These are phyloP conservation scores for Camellia granthamiana DNA, from an alignment of 148 eudicot genomes.

Conservation along the genomic window DNA sequence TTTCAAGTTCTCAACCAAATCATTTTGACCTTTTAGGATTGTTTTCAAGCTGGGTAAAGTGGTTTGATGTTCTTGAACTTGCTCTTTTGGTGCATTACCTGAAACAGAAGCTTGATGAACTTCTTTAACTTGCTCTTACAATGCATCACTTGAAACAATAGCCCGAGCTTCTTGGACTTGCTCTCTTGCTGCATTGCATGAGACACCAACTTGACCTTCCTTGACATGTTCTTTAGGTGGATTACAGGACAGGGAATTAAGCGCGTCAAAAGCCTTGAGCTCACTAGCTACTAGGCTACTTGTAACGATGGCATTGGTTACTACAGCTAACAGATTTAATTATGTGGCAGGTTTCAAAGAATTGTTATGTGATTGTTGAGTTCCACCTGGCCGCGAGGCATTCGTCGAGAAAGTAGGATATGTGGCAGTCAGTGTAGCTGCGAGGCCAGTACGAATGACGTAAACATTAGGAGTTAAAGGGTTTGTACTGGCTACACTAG, in stretches of 20 bases:
- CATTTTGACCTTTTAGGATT: constrained; percentile 10
- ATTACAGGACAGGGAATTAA: constrained; percentile 8
- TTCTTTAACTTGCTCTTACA: constrained; percentile 14
- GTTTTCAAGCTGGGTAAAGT: constrained; percentile 18
- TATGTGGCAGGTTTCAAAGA: constrained; percentile 25
- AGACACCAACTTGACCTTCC: constrained; percentile 16
- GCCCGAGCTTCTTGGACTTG: constrained; percentile 18
- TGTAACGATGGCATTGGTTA: neutral
- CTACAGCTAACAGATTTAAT: constrained; percentile 8
- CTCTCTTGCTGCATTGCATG: constrained; percentile 23
- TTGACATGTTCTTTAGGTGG: constrained; percentile 10
- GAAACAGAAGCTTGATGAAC: constrained; percentile 16
- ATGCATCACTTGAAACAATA: constrained; percentile 11
- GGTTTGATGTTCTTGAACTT: constrained; percentile 10
- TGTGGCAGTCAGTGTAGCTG: constrained; percentile 27
- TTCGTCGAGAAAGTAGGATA: constrained; percentile 22
- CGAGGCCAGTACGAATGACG: constrained; percentile 48
- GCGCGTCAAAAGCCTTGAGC: neutral
- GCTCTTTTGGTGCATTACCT: constrained; percentile 16
- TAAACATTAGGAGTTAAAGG: constrained; percentile 64
- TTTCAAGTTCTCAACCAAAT: constrained; percentile 9
- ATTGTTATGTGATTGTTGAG: constrained; percentile 38
- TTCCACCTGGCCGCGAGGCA: constrained; percentile 28
- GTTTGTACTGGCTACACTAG: constrained; percentile 25
- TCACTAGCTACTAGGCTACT: constrained; percentile 17